Evolutionary conservation across 768 basidiomycete genomes (phyloP).

Genomic region (Boletus rufocinnamomeus): DNA sequence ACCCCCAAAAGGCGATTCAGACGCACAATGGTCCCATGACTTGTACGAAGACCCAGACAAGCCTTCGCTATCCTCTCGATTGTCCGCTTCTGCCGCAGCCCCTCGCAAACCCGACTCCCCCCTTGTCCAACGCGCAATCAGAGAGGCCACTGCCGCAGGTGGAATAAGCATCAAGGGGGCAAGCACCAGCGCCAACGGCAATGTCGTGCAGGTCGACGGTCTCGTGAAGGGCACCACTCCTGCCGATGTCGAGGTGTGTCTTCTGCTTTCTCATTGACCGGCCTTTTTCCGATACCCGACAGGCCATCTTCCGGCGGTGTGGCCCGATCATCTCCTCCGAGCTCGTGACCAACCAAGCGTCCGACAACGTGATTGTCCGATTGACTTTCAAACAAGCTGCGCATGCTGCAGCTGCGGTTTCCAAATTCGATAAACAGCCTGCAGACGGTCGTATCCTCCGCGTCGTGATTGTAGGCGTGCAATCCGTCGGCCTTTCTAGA

Average conservation of each 20-base stretch:
- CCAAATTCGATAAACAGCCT: slow-evolving; percentile 76
- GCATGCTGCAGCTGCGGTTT: slow-evolving; percentile 66
- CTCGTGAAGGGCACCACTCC: slow-evolving; percentile 76
- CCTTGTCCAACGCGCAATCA: slow-evolving; percentile 61
- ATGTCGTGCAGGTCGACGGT: slow-evolving; percentile 74
- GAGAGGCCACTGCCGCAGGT: slow-evolving; percentile 51
- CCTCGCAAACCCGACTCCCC: slow-evolving; percentile 56
- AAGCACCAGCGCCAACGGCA: slow-evolving; percentile 49
- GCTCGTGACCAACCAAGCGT: slow-evolving; percentile 15
- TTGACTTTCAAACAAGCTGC: slow-evolving; percentile 68
- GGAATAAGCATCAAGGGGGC: slow-evolving; percentile 72
- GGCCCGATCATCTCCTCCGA: slow-evolving; percentile 57
- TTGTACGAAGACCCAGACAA: slow-evolving; percentile 63
- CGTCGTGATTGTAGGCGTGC: slow-evolving; percentile 62
- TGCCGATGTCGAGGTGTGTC: slow-evolving; percentile 64
- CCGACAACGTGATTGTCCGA: slow-evolving; percentile 56
- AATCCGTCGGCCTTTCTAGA: slow-evolving; percentile 55
- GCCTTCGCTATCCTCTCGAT: slow-evolving; percentile 54
- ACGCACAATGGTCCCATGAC: slow-evolving; percentile 73
- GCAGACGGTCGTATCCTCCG: slow-evolving; percentile 78
- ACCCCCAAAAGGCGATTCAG: slow-evolving; percentile 63
- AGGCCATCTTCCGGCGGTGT: slow-evolving; percentile 81
- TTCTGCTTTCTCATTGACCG: neutral
- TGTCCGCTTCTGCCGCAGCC: slow-evolving; percentile 43
- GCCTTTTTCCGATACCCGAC: slow-evolving; percentile 6